Percentiles rank a stretch among this genome's conserved stretches.
Conservation (phyloP, 2,329 filamentous ascomycete species). For the Fulvia fulva region DNA sequence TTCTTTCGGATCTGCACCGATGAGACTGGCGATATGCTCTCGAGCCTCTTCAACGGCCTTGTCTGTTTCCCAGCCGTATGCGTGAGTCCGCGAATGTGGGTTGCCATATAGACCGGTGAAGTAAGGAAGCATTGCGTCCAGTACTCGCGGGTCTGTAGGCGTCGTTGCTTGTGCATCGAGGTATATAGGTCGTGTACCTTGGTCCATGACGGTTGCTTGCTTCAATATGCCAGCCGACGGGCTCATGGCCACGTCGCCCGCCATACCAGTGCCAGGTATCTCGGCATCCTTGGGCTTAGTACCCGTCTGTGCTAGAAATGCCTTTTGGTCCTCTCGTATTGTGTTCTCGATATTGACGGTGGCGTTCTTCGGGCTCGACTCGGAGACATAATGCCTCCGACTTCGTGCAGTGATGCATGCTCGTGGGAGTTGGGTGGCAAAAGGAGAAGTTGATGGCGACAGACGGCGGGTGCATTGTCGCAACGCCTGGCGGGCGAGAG, state of each 20-base stretch:
- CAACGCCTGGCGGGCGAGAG: conserved; percentile 71
- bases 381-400: conserved; percentile 69
- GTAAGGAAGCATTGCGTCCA: conserved; percentile 95
- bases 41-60: conserved; percentile 87
- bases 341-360: conserved; percentile 79
- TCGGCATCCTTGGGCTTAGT: conserved; percentile 53
- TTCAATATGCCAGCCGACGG: conserved; percentile 70
- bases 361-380: conserved; percentile 73
- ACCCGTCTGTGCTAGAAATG: conserved; percentile 62
- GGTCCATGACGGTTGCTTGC: conserved; percentile 87
- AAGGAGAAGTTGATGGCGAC: conserved; percentile 37
- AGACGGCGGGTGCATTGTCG: conserved; percentile 52
- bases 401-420: conserved; percentile 35
- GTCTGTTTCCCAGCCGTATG: conserved; percentile 98
- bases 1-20: conserved; percentile 93
- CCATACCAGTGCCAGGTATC: conserved; percentile 56
- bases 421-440: conserved; percentile 40
- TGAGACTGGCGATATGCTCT: conserved; percentile 75
- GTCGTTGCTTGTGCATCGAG: conserved; percentile 98
- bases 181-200: conserved; percentile 91
- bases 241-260: conserved; percentile 70
- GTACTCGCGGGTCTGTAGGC: conserved; percentile 85
- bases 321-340: conserved; percentile 81
- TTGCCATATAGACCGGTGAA: conserved; percentile 94
- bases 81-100: conserved; percentile 93